These are phyloP conservation scores for apple (Malus domestica) DNA, from an alignment of 306 rosid species.

Conservation along the genomic window DNA sequence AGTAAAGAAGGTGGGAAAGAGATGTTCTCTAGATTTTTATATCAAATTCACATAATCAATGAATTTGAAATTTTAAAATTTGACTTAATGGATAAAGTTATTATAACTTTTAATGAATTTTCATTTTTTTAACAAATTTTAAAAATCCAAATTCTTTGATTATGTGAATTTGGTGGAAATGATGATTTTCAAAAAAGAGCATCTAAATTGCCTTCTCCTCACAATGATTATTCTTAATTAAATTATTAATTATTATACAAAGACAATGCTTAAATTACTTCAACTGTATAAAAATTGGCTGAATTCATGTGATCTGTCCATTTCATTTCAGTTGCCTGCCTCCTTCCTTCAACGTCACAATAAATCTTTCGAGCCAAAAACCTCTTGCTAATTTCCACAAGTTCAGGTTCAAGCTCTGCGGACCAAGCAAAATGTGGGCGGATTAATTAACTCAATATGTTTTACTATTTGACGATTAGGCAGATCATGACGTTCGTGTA, in stretches of 20 bases:
- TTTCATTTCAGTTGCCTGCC: background rate
- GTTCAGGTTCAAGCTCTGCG: background rate
- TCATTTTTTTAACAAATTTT: too few species aligned
- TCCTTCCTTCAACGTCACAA: background rate
- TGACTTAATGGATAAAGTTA: too few species aligned
- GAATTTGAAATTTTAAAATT: too few species aligned
- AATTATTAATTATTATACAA: background rate
- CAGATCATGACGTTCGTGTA: too few species aligned
- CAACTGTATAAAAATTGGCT: background rate
- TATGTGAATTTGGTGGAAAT: too few species aligned
- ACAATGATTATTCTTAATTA: background rate
- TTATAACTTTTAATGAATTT: too few species aligned
- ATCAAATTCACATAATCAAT: too few species aligned
- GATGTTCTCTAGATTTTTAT: fast-evolving
- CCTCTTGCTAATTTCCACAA: too few species aligned
- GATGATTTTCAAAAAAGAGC: too few species aligned
- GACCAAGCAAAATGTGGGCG: background rate
- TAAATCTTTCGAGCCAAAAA: background rate
- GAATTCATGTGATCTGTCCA: slow-evolving; percentile 7
- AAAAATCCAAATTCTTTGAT: too few species aligned
- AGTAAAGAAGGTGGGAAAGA: background rate
- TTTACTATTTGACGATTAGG: background rate
- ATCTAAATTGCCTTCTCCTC: background rate
- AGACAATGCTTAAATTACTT: background rate
- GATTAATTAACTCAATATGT: background rate